phyloP scores from a whole-genome alignment of 2,329 filamentous ascomycete genomes.

The Fusarium miscanthi region DNA sequence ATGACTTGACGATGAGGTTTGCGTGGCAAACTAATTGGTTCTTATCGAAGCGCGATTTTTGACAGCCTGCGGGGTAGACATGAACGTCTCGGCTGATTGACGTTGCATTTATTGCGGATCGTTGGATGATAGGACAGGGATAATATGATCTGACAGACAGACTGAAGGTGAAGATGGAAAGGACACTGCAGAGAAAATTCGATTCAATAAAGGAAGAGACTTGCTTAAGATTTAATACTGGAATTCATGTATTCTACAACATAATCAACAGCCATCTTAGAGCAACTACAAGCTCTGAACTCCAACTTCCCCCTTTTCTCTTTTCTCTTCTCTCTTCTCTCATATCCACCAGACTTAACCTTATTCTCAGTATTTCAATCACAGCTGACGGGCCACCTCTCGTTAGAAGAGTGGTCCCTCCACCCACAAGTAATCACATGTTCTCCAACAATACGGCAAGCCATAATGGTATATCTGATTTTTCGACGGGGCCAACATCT shows the following conservation, averaged over 20 bases:
- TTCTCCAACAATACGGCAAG: neutral
- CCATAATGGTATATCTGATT: too few species aligned
- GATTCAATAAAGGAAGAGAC: neutral
- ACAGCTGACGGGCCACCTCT: too few species aligned
- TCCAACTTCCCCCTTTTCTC: neutral
- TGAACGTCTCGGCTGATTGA: neutral
- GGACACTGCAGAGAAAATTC: neutral
- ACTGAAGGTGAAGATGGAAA: too few species aligned
- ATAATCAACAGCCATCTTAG: neutral
- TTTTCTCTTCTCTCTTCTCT: neutral
- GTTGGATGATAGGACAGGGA: neutral
- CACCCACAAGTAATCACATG: neutral
- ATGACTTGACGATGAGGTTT: neutral
- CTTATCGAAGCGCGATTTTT: neutral
- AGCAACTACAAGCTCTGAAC: rapidly evolving
- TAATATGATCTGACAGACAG: neutral
- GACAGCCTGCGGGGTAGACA: neutral
- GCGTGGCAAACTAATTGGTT: neutral
- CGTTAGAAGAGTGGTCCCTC: neutral
- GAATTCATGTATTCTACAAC: neutral
- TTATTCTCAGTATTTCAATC: neutral
- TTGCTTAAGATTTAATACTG: neutral
- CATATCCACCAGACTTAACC: rapidly evolving
- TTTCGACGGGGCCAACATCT: too few species aligned
- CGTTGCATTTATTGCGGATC: neutral